Base-by-base conservation (phyloP, 352 stramenopile species). In the Phytophthora litchii region DNA sequence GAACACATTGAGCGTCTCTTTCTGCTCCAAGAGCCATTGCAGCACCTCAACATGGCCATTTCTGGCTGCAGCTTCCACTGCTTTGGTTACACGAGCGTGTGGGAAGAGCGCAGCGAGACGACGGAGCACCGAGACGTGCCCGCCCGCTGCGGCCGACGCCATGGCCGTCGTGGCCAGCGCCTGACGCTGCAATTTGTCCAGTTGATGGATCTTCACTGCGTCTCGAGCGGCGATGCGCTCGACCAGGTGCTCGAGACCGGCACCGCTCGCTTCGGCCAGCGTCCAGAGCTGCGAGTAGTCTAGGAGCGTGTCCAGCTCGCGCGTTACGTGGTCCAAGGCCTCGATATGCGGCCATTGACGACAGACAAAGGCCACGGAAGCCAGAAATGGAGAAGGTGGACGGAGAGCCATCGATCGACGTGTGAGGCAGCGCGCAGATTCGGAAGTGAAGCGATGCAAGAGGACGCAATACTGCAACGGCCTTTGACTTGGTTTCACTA, bases 11-110 rank as follows among this genome's bases (percentile, higher is more conserved):
- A 65, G 55, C 48, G 17, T 20, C 12, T 64, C 13, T 12, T 75
- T 38, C 40, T 68, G 55, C 29, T 61, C 35, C 13, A 59, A 37
- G 9, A 81, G 48, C 72, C 69, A 78, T 35, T 76, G 53, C 29
- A 81, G 45, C 31, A 74, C 46, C 1, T 65, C 8, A 9, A 76
- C 27, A n/a, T 68, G 61, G 1, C 69, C 72, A 10, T 61, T 40
- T 2, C 47, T 48, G 4, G 72, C 72, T 0, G 72, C 72, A n/a
- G 31, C 32, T 14, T 76, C 65, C 36, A 81, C 68, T 14, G 67
- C 59, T 10, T 71, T 64, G 34, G 66, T 79, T n/a, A 69, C 70
- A 3, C 54, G 47, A 5, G 60, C 59, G 25, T 9, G 19, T 3
- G 42, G 55, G n/a, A 65, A 63, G 35, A 72, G 41, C 8, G 25